A percentile compares a stretch with the other conserved stretches of the same genome.
phyloP scores from a whole-genome alignment of 495 filamentous ascomycete genomes.

The Trichoderma erinaceum region DNA sequence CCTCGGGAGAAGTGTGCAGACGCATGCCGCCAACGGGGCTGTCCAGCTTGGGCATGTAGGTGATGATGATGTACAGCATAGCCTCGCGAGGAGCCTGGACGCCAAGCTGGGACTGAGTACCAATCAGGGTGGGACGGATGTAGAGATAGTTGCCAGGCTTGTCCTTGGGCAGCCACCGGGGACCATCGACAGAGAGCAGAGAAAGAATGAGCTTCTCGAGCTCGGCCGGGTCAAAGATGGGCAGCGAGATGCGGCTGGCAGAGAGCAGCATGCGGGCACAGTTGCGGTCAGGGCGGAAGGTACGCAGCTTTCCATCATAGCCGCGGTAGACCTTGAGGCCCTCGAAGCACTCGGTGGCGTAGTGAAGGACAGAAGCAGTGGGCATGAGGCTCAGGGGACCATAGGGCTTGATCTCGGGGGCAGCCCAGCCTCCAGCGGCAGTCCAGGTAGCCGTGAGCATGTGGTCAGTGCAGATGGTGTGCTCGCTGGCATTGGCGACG shows the following conservation, averaged over 20 bases:
- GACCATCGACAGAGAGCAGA: conserved; percentile 61
- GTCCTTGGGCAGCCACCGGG: conserved; percentile 72
- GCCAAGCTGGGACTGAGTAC: conserved; percentile 68
- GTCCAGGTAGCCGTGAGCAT: conserved; percentile 80
- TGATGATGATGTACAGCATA: conserved; percentile 73
- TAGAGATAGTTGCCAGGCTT: conserved; percentile 68
- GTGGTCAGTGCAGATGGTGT: conserved; percentile 76
- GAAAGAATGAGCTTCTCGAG: conserved; percentile 69
- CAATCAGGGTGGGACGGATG: conserved; percentile 76
- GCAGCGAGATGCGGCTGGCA: conserved; percentile 68
- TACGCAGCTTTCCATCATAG: conserved; percentile 69
- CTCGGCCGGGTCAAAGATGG: conserved; percentile 63
- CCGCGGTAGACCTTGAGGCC: conserved; percentile 85
- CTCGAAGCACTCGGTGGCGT: conserved; percentile 90
- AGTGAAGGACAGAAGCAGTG: conserved; percentile 79
- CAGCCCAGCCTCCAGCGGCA: conserved; percentile 59
- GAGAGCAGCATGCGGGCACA: conserved; percentile 66
- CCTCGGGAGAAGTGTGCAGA: conserved; percentile 68
- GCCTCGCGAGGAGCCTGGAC: conserved; percentile 78
- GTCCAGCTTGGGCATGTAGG: conserved; percentile 61
- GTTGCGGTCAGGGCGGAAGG: conserved; percentile 82
- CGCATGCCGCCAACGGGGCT: conserved; percentile 56
- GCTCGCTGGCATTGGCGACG: conserved; percentile 35
- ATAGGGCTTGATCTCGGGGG: conserved; percentile 73
- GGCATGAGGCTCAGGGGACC: conserved; percentile 76